Evolutionary conservation across 2,329 filamentous ascomycete genomes (phyloP), one percentile per base, ranked within the genome.

Genomic region (Fonsecaea pugnacius): DNA sequence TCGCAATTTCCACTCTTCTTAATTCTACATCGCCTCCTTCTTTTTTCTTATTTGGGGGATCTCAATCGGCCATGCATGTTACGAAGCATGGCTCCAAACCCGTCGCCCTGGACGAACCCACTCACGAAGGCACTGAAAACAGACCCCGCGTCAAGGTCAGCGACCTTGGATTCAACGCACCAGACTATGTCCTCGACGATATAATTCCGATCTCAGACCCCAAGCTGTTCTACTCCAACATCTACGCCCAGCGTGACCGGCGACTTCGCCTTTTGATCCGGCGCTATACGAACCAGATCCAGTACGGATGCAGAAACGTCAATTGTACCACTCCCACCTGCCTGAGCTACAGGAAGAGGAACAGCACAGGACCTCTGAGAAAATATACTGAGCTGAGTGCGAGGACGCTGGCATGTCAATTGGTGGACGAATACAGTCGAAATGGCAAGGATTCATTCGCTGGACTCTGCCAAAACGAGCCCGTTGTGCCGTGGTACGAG

Each of bases 331-430:
- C 88, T 1, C 78, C 91, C 14, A 94, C 91, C 14, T 96, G 92
- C 78, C 89, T 94, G 73, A 92, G 88, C 66, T 92, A 86, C 74
- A 87, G 90, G 61, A 89, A 85, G 75, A 85, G 90, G 69, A 79
- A 88, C 46, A 84, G 86, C 36, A 86, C 86, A 68, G 84, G 84
- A 0, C 91, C 91, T 2, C 85, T 92, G 70, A 88, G 91, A 66
- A 85, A 89, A 72, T 95, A 93, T 72, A 96, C 89, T 63, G 84
- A 89, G 24, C 87, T 92, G 52, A 96, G 91, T 72, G 92, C 92
- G 8, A 86, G 91, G 71, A 91, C 90, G 1, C 78, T 96, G 35
- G 92, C 92, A 12, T 85, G 91, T 62, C 91, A 91, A 72, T 83
- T 96, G 57, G 91, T 92, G 9, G 91, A 89, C 72, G 88, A 92